Evolutionary conservation across 1,139 yeast genomes (phyloP).

Genomic region (Yamadazyma triangularis): DNA sequence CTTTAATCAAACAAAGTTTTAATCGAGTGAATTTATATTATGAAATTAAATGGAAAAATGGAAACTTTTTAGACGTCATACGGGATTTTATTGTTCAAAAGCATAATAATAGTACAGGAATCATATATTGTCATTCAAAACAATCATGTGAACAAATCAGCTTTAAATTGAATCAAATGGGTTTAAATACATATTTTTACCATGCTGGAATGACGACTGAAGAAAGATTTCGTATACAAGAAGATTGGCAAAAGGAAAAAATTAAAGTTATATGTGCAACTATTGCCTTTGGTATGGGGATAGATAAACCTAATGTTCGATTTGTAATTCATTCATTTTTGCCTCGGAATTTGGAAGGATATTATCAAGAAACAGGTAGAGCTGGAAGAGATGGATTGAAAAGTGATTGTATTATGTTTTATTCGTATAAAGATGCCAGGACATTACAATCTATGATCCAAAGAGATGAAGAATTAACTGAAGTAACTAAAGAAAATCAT

Average conservation of each 20-base stretch:
- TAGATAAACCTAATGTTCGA: slow-evolving; percentile 92
- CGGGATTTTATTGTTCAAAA: slow-evolving; percentile 48
- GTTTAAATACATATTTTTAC: slow-evolving; percentile 69
- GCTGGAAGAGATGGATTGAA: slow-evolving; percentile 92
- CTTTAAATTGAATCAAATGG: slow-evolving; percentile 50
- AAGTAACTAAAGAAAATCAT: slow-evolving; percentile 71
- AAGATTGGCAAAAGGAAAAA: slow-evolving; percentile 72
- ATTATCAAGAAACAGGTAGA: slow-evolving; percentile 98
- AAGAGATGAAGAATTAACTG: slow-evolving; percentile 64
- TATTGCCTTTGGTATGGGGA: slow-evolving; percentile 98
- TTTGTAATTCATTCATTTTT: slow-evolving; percentile 86
- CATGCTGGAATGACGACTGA: slow-evolving; percentile 93
- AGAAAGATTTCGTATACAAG: slow-evolving; percentile 66
- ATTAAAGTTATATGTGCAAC: slow-evolving; percentile 89
- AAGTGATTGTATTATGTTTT: slow-evolving; percentile 80
- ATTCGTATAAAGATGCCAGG: slow-evolving; percentile 72
- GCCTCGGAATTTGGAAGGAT: slow-evolving; percentile 90
- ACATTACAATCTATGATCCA: slow-evolving; percentile 72
- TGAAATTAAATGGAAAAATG: slow-evolving; percentile 64
- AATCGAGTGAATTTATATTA: slow-evolving; percentile 84
- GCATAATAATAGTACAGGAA: slow-evolving; percentile 68
- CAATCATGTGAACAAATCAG: slow-evolving; percentile 84
- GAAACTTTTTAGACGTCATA: slow-evolving; percentile 57
- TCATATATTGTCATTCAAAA: slow-evolving; percentile 90
- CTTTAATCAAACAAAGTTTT: slow-evolving; percentile 71